Evolutionary conservation across 768 basidiomycete genomes (phyloP), one percentile per base, ranked within the genome.

Genomic region (Termitomyces sp.): DNA sequence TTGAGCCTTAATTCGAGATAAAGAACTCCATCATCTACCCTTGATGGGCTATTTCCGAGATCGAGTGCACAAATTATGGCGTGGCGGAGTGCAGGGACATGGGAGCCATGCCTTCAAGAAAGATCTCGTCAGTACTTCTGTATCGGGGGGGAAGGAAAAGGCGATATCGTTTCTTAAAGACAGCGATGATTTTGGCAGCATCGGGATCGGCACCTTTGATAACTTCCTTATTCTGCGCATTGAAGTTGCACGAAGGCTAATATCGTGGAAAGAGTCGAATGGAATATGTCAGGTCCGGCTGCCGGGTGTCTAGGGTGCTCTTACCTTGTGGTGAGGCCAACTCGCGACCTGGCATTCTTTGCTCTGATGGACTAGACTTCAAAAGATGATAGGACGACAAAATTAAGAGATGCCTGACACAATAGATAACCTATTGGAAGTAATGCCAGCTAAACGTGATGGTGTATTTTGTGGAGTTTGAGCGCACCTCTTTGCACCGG

Each of bases 401-500:
- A 23, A 51, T 52, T 50, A 48, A 34, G 50, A 53, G 60, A 17
- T 47, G 32, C 41, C 61, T 59, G 59, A 66, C 65, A 54, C 62
- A 64, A 38, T 67, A 66, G 37, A 67, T 67, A 57, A 68, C 63
- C 66, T 70, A 34, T 49, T 27, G n/a, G 41, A 40, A 47, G 38
- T 29, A 27, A 52, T 58, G 34, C 19, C 16, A 50, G 50, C 27
- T n/a, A 3, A n/a, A 40, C 19, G 29, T 35, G 27, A 34, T 37
- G 17, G 35, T 37, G 1, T 5, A 35, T 49, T 37, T 25, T 6
- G 34, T 19, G 32, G 38, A 29, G 50, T 41, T 41, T 31, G 9
- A 54, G 40, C 55, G 17, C 3, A 67, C 67, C 65, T 69, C 68
- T 62, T 69, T 68, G 64, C 69, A 69, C 17, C 61, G 60, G 19